These are phyloP conservation scores for Phytophthora capsici DNA, from an alignment of 352 stramenopile genomes.

Conservation along the genomic window DNA sequence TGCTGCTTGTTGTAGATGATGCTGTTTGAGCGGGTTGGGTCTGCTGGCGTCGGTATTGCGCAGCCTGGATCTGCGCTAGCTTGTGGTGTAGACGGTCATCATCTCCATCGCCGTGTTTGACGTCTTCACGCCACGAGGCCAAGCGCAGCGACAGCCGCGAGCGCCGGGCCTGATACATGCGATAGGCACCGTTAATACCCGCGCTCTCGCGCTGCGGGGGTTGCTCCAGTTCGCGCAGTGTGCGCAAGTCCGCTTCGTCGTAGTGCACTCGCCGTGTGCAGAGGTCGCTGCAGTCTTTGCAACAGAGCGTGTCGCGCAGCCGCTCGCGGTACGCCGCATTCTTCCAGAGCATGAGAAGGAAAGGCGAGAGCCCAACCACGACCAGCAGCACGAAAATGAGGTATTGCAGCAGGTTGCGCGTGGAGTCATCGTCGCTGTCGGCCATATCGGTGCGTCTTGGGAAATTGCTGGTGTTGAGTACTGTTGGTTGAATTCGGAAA, in stretches of 20 bases:
- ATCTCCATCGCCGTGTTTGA: conserved; percentile 44
- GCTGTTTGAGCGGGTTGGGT: not conserved
- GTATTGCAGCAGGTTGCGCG: conserved; percentile 54
- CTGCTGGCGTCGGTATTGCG: conserved; percentile 29
- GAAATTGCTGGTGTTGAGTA: conserved; percentile 10
- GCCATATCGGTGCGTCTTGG: conserved; percentile 19
- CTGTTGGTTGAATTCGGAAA: conserved; percentile 32
- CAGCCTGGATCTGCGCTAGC: conserved; percentile 55
- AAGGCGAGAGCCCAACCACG: conserved; percentile 46
- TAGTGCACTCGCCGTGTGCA: conserved; percentile 51
- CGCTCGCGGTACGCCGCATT: conserved; percentile 44
- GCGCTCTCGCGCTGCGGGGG: conserved; percentile 41
- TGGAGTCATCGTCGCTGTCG: conserved; percentile 32
- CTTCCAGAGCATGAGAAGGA: conserved; percentile 61
- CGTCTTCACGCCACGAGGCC: conserved; percentile 70
- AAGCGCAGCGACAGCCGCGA: conserved; percentile 59
- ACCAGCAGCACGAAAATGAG: conserved; percentile 52
- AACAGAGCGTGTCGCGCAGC: conserved; percentile 45
- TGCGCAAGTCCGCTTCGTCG: conserved; percentile 60
- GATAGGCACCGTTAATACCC: conserved; percentile 64
- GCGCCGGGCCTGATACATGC: conserved; percentile 57
- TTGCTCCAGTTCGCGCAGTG: conserved; percentile 61
- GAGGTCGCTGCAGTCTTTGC: conserved; percentile 36
- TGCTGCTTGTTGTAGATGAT: not conserved
- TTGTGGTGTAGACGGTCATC: conserved; percentile 58